A percentile compares a stretch with the other conserved stretches of the same genome.
Conservation (phyloP, 1,284 basidiomycete genomes). For the Testicularia cyperi region DNA sequence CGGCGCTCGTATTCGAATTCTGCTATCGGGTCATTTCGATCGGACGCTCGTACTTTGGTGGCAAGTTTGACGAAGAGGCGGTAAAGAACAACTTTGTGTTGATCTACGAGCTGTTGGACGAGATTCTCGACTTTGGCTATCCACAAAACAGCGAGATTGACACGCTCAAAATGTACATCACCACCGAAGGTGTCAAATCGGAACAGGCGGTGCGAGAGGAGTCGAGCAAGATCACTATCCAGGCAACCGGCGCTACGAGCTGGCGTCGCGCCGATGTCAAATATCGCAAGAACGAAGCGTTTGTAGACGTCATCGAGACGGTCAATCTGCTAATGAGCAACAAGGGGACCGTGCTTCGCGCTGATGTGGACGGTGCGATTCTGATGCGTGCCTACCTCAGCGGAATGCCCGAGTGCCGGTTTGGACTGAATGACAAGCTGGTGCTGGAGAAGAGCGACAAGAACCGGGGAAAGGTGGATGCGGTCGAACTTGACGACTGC, state of each 20-base stretch:
- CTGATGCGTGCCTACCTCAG: constrained; percentile 96
- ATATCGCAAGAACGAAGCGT: constrained; percentile 97
- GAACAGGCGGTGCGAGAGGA: constrained; percentile 77
- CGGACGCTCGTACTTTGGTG: constrained; percentile 90
- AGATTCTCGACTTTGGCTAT: constrained; percentile 98
- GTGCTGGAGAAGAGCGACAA: constrained; percentile 78
- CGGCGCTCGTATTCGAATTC: constrained; percentile 96
- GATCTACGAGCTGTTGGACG: constrained; percentile 56
- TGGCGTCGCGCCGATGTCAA: constrained; percentile 93
- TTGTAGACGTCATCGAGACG: constrained; percentile 94
- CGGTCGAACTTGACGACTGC: constrained; percentile 84
- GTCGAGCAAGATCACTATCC: constrained; percentile 90
- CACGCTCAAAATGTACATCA: constrained; percentile 95
- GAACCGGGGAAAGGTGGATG: constrained; percentile 38
- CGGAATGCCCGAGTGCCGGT: constrained; percentile 95
- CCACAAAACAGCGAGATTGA: constrained; percentile 99
- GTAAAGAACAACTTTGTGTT: constrained; percentile 92
- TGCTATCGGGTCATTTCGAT: constrained; percentile 94
- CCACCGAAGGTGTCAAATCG: constrained; percentile 91
- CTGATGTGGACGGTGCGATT: constrained; percentile 96
- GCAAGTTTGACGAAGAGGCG: constrained; percentile 90
- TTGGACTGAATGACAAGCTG: constrained; percentile 95
- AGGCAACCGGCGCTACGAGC: constrained; percentile 90
- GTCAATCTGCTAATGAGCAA: constrained; percentile 93
- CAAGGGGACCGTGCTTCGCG: constrained; percentile 90